Evolutionary conservation across 768 basidiomycete species (phyloP), one percentile per base, ranked within the genome.

Genomic region (Suillus brevipes): DNA sequence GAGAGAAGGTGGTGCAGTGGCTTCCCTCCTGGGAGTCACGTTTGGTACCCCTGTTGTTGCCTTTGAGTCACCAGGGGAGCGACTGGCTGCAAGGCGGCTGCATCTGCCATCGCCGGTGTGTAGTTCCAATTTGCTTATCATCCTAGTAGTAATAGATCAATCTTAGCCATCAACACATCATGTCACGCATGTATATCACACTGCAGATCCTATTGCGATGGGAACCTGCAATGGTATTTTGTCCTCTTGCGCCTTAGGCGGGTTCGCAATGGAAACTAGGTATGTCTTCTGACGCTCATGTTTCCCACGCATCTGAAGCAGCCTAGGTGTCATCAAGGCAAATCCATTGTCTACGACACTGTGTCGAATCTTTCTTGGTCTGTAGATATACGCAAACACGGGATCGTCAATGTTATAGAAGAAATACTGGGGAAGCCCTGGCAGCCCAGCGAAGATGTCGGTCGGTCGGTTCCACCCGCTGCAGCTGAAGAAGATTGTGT

Each of bases 161-260:
- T 14, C 50, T 18, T 68, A 91, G 88, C 91, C 90, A 40, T 89
- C 88, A 8, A 84, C 84, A 12, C 87, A 89, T 18, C 91, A 92
- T 69, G 83, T 97, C 66, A 95, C 92, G 0, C 96, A 98, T 75
- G 82, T 99, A 36, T 97, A 92, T 76, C 93, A 97, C 72, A 97
- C 90, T 25, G 96, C 95, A 34, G 96, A 99, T 77, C 96, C 96
- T 6, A 92, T 98, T 60, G 87, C 96, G 23, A 94, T 94, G 89
- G 92, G 92, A 42, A 89, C 87, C 9, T 95, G 94, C 77, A 95
- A 86, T 64, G 93, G 93, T 16, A 80, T 91, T 2, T 71, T 92
- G 1, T 95, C 91, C 0, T 85, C 88, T 1, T 99, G 96, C 73
- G 88, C 91, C 4, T 77, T 94, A 12, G 92, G 84, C 25, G 96